Percentiles rank a stretch among this genome's conserved stretches.
Conservation (phyloP, 2,329 filamentous ascomycete genomes). For the Byssothecium circinans region DNA sequence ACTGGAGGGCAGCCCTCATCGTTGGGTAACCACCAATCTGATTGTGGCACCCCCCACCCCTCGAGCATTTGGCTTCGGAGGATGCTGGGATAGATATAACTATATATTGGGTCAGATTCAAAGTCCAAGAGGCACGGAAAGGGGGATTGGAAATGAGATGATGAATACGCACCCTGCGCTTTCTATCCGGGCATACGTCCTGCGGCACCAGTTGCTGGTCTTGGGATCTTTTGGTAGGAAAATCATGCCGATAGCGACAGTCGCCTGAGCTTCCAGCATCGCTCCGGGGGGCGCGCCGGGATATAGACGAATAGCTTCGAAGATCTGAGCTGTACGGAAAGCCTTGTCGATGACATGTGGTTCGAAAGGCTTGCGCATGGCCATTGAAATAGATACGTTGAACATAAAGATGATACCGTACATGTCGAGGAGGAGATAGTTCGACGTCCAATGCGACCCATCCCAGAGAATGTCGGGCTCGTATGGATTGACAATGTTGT, state of each 20-base stretch:
- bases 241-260: conserved; percentile 72
- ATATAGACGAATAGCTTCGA: conserved; percentile 76
- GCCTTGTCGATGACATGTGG: conserved; percentile 64
- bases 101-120: conserved; percentile 43
- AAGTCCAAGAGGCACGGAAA: not conserved
- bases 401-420: conserved; percentile 80
- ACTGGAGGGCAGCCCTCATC: conserved; percentile 74
- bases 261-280: conserved; percentile 72
- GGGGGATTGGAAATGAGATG: not conserved
- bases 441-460: conserved; percentile 72
- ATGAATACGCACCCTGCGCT: conserved; percentile 67
- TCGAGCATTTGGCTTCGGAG: conserved; percentile 76
- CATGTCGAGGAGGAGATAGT: conserved; percentile 75
- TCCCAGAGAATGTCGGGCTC: conserved; percentile 66
- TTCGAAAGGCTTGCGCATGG: conserved; percentile 54
- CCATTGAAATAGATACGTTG: conserved; percentile 68
- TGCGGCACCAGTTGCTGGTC: conserved; percentile 77
- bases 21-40: conserved; percentile 87
- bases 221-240: conserved; percentile 76
- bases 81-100: conserved; percentile 78
- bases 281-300: conserved; percentile 70
- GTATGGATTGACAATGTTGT: conserved; percentile 75
- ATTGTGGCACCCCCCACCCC: conserved; percentile 72
- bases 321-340: conserved; percentile 72
- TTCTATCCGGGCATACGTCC: conserved; percentile 78